Conservation (phyloP, 768 basidiomycete species). For the Boletus vermiculosoides region DNA sequence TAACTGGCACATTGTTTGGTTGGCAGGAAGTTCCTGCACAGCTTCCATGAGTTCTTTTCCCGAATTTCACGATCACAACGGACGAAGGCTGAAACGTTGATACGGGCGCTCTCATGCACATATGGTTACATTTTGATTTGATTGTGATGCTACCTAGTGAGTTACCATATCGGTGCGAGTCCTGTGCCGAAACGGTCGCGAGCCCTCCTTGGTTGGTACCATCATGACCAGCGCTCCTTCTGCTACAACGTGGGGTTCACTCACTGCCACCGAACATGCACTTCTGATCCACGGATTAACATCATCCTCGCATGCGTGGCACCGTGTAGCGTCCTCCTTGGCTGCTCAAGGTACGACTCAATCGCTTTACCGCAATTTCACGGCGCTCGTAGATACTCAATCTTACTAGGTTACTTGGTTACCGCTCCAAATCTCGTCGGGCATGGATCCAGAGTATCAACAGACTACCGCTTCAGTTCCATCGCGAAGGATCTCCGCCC, state of each 20-base stretch:
- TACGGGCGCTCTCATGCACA: no score
- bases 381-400: not conserved
- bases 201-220: not conserved
- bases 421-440: constrained; percentile 25
- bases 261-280: constrained; percentile 22
- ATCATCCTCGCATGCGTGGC: constrained; percentile 22
- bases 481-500: constrained; percentile 19
- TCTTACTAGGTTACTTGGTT: constrained; percentile 19
- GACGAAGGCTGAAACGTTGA: no score
- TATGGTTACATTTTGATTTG: no score
- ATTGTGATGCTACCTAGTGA: no score
- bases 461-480: constrained; percentile 12
- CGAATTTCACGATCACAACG: no score
- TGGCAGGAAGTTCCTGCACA: no score
- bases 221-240: constrained; percentile 21
- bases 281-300: constrained; percentile 28
- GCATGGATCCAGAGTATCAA: constrained; percentile 11
- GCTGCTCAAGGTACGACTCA: constrained; percentile 15
- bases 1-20: no score
- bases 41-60: no score
- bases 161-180: no score
- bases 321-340: constrained; percentile 15
- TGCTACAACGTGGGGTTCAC: constrained; percentile 22
- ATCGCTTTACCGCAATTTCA: no score
- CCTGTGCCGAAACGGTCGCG: not conserved